Evolutionary conservation across 306 rosid species (phyloP).

Genomic region (Crotalaria pallida): DNA sequence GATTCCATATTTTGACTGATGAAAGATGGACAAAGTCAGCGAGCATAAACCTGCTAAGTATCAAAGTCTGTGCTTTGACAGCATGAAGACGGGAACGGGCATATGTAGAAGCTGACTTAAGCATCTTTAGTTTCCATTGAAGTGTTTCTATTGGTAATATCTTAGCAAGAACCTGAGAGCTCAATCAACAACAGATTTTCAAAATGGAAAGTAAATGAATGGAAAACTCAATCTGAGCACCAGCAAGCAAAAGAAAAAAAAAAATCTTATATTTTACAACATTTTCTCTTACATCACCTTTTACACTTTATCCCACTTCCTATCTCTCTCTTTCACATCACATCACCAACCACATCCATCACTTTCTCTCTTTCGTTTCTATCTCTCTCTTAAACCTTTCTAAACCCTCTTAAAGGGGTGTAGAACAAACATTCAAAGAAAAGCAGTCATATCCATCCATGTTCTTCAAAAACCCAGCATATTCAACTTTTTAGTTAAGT

Average conservation of each 20-base stretch:
- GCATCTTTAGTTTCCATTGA: conserved; percentile 74
- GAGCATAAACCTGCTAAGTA: conserved; percentile 65
- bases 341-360: too few species aligned
- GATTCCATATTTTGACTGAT: neutral
- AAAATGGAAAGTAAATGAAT: conserved; percentile 14
- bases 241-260: conserved; percentile 4
- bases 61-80: conserved; percentile 69
- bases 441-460: neutral
- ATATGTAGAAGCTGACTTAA: conserved; percentile 64
- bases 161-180: conserved; percentile 65
- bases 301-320: too few species aligned
- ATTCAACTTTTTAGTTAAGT: neutral
- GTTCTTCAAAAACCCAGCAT: neutral
- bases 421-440: too few species aligned
- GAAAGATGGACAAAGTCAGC: neutral
- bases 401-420: too few species aligned
- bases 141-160: conserved; percentile 77
- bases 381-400: too few species aligned
- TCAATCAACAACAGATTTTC: conserved; percentile 27
- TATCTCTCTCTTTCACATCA: too few species aligned
- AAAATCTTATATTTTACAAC: too few species aligned
- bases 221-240: conserved; percentile 16
- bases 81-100: conserved; percentile 70
- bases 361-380: too few species aligned
- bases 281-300: too few species aligned